Percentiles rank a stretch among this genome's conserved stretches.
Evolutionary conservation across 169 alveolate genomes (phyloP).

Genomic region (Perkinsus olseni): DNA sequence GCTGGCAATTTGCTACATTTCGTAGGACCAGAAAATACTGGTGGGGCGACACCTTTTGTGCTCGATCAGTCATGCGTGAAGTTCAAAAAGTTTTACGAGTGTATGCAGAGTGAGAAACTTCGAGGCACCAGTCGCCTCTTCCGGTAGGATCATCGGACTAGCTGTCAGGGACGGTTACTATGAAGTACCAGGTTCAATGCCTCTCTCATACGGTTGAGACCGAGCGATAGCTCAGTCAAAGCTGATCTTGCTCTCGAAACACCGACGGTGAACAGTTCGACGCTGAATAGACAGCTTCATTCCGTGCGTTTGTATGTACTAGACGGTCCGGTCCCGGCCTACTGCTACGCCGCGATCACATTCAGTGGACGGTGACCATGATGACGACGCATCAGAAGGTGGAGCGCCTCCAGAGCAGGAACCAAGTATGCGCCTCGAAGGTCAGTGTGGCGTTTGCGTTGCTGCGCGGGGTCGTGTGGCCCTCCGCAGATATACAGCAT

Average conservation of each 20-base stretch:
- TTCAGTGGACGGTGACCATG: background rate
- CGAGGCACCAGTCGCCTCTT: background rate
- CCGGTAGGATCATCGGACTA: background rate
- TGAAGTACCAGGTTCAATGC: background rate
- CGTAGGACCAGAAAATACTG: background rate
- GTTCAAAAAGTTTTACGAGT: background rate
- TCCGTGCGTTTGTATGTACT: background rate
- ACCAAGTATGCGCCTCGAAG: no score
- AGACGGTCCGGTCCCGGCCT: background rate
- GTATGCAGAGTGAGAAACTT: background rate
- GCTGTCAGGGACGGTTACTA: background rate
- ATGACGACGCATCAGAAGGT: background rate
- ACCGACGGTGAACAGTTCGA: no score
- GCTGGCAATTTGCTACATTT: background rate
- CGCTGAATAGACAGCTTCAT: background rate
- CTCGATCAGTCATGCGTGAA: background rate
- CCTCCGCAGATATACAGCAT: background rate
- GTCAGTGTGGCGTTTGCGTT: no score
- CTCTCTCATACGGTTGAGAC: background rate
- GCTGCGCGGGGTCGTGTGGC: background rate
- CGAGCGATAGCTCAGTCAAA: background rate
- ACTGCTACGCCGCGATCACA: background rate
- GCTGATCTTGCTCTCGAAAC: background rate
- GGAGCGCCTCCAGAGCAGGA: background rate
- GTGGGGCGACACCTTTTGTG: background rate